A percentile compares a stretch with the other conserved stretches of the same genome.
phyloP scores from a whole-genome alignment of 2,329 filamentous ascomycete species.

The Pezicula carpinea region DNA sequence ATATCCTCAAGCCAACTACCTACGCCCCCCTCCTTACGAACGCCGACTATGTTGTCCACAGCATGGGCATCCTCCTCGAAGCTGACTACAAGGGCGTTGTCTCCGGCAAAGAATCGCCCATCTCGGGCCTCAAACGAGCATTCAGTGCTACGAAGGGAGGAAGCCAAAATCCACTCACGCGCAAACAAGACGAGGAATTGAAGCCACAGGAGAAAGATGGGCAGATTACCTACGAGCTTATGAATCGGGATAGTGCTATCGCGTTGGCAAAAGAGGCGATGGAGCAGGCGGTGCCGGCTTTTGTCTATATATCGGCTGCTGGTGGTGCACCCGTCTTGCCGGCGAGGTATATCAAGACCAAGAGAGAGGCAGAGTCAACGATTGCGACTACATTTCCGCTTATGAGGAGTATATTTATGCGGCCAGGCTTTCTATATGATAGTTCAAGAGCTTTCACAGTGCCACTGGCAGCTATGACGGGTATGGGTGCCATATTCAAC shows the following conservation, averaged over 20 bases:
- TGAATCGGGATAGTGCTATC: constrained; percentile 91
- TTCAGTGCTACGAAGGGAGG: constrained; percentile 65
- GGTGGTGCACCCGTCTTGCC: constrained; percentile 83
- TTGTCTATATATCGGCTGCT: constrained; percentile 86
- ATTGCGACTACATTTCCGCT: constrained; percentile 68
- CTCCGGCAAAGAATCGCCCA: constrained; percentile 75
- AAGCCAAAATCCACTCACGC: constrained; percentile 66
- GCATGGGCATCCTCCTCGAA: constrained; percentile 92
- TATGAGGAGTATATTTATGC: constrained; percentile 76
- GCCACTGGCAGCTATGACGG: constrained; percentile 74
- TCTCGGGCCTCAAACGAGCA: constrained; percentile 71
- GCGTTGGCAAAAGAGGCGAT: constrained; percentile 74
- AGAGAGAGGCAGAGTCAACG: constrained; percentile 79
- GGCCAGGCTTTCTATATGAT: constrained; percentile 89
- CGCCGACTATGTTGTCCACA: constrained; percentile 85
- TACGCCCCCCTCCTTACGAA: constrained; percentile 73
- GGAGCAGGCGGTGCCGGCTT: constrained; percentile 59
- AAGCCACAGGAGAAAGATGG: constrained; percentile 62
- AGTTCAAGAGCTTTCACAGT: constrained; percentile 75
- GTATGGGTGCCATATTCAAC: constrained; percentile 73
- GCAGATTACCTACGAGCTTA: constrained; percentile 90
- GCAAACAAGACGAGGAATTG: constrained; percentile 53
- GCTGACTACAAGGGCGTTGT: constrained; percentile 96
- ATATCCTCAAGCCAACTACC: constrained; percentile 77
- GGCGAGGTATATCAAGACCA: constrained; percentile 80